Percentiles rank a stretch among this genome's conserved stretches.
These are phyloP conservation scores for Asclepias syriaca DNA, from an alignment of 257 asterid genomes.

Conservation along the genomic window DNA sequence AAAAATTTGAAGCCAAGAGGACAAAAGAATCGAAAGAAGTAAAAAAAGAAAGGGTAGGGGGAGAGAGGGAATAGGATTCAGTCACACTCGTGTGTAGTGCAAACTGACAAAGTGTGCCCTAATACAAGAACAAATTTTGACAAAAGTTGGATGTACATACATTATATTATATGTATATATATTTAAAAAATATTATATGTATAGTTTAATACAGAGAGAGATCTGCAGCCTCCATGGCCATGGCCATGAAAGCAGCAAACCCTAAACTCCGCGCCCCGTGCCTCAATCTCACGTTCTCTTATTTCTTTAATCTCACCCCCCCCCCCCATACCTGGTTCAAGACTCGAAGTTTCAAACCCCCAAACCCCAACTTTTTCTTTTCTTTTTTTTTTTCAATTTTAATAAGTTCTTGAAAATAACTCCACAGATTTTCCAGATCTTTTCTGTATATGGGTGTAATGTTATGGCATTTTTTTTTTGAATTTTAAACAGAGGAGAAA, in stretches of 20 bases:
- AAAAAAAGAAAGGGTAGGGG: neutral
- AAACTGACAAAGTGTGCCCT: slow-evolving; percentile 55
- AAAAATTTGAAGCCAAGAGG: too few species aligned
- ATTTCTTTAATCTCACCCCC: neutral
- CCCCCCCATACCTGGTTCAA: neutral
- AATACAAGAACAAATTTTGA: slow-evolving; percentile 26
- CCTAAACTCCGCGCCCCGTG: slow-evolving; percentile 92
- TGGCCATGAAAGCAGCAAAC: slow-evolving; percentile 35
- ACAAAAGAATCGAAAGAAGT: neutral
- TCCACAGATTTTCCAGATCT: neutral
- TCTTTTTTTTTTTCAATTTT: too few species aligned
- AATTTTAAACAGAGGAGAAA: neutral
- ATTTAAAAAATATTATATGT: neutral
- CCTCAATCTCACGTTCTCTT: slow-evolving; percentile 31
- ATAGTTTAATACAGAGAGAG: slow-evolving; percentile 6
- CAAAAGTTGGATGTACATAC: slow-evolving; percentile 7
- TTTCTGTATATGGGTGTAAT: too few species aligned
- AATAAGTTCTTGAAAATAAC: neutral
- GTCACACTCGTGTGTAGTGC: slow-evolving; percentile 42
- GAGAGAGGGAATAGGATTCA: slow-evolving; percentile 42
- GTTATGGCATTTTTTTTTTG: neutral
- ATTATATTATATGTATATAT: neutral
- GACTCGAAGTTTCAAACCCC: slow-evolving; percentile 2
- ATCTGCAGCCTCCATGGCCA: neutral
- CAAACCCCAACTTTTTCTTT: too few species aligned